These are phyloP conservation scores for Coix lacrymajobi DNA, from an alignment of 176 grass and related monocot species.

Conservation along the genomic window DNA sequence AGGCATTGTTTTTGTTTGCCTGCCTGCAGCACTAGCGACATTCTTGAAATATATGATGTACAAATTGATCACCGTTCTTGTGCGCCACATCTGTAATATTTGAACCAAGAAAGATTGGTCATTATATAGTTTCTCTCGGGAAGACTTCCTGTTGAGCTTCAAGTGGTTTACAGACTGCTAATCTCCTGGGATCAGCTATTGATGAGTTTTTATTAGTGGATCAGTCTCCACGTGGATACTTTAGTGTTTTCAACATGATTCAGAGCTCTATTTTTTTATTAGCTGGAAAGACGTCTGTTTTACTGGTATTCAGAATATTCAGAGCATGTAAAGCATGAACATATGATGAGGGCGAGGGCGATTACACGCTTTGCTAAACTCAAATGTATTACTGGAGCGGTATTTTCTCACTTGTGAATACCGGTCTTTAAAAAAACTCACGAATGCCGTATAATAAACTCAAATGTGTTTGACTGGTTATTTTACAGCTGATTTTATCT, in stretches of 20 bases:
- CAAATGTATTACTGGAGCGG: not conserved
- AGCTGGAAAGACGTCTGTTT: no score
- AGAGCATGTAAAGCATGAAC: not conserved
- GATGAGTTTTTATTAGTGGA: not conserved
- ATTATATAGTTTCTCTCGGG: not conserved
- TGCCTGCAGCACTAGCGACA: not conserved
- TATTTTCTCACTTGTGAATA: not conserved
- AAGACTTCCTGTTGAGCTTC: not conserved
- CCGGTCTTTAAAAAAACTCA: not conserved
- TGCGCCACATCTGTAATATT: not conserved
- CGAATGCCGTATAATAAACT: no score
- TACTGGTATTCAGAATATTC: no score
- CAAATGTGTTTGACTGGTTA: no score
- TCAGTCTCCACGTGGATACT: not conserved
- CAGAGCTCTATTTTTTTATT: not conserved
- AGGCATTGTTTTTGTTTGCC: constrained; percentile 67
- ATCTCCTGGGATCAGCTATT: not conserved
- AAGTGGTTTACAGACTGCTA: constrained; percentile 17
- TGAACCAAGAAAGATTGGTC: not conserved
- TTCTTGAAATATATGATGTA: constrained; percentile 5
- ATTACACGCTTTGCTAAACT: not conserved
- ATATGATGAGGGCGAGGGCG: not conserved
- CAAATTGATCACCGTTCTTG: constrained; percentile 8
- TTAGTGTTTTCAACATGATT: not conserved
- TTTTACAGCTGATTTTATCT: no score